Base-by-base conservation (phyloP, 371 early-diverging fungal species). In the Mucor irregularis region DNA sequence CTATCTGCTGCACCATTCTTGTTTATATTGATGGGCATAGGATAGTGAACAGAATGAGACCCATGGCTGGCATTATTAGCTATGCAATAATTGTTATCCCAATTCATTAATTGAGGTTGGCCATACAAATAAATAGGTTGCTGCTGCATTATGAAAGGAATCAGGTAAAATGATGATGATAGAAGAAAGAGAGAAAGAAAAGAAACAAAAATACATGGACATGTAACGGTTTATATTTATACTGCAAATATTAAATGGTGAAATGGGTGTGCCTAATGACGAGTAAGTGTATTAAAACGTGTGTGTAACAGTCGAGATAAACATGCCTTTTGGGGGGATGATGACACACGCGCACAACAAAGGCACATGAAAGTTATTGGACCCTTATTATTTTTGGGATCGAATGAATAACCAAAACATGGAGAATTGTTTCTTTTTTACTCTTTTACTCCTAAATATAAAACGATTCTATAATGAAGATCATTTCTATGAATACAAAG, bases 191-290 rank as follows among this genome's bases (percentile, higher is more conserved):
- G 22, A 10, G 5, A 35, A 1, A n/a, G 8, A 49, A 43, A 35
- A 42, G 35, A 45, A 22, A 24, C 25, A 47, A 45, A 25, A 21
- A 45, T 24, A 39, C 40, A 33, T 14, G 21, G 43, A 44, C 45
- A 26, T 14, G 5, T 25, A 22, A 11, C 19, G 30, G 40, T 24
- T 48, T 3, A 51, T 34, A 24, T 50, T 37, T 37, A 51, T 30
- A 51, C 45, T n/a, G 11, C 29, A 33, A 49, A 43, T 38, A 40
- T 39, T 52, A 33, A 47, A 56, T 62, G 51, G 56, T 62, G 56
- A 56, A 56, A 62, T 45, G 39, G 29, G 10, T 25, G 33, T 21
- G 14, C 29, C 30, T 37, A 49, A 61, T 61, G 54, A 37, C 61
- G 61, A 54, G 49, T 33, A 47, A 39, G 33, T 16, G 21, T 44